phyloP scores from a whole-genome alignment of 768 basidiomycete species.

The Hypholoma fasciculare region DNA sequence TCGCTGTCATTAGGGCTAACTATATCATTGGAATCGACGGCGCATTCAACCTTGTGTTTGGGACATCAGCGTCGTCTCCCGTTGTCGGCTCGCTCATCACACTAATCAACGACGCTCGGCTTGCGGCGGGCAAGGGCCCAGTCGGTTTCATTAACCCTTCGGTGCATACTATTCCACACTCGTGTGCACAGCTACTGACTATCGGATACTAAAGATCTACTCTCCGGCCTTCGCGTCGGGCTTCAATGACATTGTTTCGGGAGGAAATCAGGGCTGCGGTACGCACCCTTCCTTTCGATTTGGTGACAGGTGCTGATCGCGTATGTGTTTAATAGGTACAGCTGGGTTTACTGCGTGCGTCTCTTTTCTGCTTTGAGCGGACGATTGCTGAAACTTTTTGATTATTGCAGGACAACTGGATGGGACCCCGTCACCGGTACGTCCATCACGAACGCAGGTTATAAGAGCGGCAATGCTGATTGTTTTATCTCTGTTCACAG shows the following conservation, averaged over 20 bases:
- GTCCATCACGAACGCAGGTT: too few relatives aligned
- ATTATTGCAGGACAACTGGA: too few relatives aligned
- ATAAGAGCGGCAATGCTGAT: too few relatives aligned
- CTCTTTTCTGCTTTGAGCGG: too few relatives aligned
- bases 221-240: constrained; percentile 10
- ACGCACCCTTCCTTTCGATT: too few relatives aligned
- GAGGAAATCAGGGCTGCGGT: constrained; percentile 21
- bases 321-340: too few relatives aligned
- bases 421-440: too few relatives aligned
- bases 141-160: constrained; percentile 53
- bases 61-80: constrained; percentile 46
- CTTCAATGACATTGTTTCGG: constrained; percentile 23
- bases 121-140: constrained; percentile 38
- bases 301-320: too few relatives aligned
- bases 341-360: too few relatives aligned
- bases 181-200: background rate
- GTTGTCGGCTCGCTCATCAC: constrained; percentile 43
- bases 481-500: too few relatives aligned
- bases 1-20: constrained; percentile 29
- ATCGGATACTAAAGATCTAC: constrained; percentile 15
- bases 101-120: constrained; percentile 52
- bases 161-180: constrained; percentile 17
- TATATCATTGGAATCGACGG: constrained; percentile 42
- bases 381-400: too few relatives aligned
- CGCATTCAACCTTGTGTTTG: constrained; percentile 32